Conservation (phyloP, 148 eudicot species). For the Polygonum aviculare region DNA sequence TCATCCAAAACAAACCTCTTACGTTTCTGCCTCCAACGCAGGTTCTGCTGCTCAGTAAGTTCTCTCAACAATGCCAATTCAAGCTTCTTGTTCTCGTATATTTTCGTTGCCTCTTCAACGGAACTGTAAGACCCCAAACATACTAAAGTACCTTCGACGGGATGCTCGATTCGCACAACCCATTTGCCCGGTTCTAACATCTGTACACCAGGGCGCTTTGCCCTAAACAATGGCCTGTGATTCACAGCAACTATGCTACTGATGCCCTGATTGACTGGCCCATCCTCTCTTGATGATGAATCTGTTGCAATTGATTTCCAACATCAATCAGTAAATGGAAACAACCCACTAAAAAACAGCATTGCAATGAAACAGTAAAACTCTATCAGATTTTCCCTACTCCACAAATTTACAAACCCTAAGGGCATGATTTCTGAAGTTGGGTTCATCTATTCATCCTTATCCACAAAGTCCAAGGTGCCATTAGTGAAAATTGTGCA, state of each 20-base stretch:
- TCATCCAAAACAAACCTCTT: background rate
- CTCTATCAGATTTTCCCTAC: background rate
- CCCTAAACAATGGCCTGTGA: background rate
- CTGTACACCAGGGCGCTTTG: background rate
- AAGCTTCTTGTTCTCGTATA: background rate
- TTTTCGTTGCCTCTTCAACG: background rate
- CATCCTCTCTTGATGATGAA: background rate
- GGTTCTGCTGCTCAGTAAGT: background rate
- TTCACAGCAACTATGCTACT: background rate
- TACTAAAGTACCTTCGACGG: background rate
- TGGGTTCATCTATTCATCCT: background rate
- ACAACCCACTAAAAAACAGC: background rate
- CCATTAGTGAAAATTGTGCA: background rate
- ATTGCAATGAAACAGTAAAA: background rate
- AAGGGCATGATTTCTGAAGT: background rate
- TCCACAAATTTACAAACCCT: background rate
- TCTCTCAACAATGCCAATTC: background rate
- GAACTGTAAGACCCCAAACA: conserved; percentile 6
- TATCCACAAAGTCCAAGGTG: background rate
- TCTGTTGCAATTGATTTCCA: background rate
- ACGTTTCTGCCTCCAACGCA: background rate
- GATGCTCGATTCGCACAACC: background rate
- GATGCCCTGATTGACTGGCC: background rate
- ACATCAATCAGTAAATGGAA: background rate
- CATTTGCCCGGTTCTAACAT: conserved; percentile 2